A percentile compares a stretch with the other conserved stretches of the same genome.
phyloP scores from a whole-genome alignment of 345 rosid genomes.

The Pugionium cornutum region DNA sequence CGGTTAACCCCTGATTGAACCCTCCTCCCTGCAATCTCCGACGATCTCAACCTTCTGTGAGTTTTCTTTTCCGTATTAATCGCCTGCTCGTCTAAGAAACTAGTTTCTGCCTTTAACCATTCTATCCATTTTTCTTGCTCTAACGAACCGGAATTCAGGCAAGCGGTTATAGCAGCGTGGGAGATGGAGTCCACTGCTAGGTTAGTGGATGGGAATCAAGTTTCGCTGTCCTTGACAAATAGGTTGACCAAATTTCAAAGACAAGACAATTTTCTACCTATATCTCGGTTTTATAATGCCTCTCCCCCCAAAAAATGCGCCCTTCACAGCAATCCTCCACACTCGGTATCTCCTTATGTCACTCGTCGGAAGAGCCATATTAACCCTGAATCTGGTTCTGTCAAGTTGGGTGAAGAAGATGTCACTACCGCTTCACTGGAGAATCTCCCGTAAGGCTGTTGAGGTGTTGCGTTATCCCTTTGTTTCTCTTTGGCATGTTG shows the following conservation, averaged over 20 bases:
- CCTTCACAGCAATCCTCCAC: slow-evolving; percentile 32
- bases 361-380: slow-evolving; percentile 45
- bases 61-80: not conserved
- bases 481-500: slow-evolving; percentile 4
- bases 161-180: not conserved
- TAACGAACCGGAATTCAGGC: too few relatives aligned
- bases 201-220: slow-evolving; percentile 40
- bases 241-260: slow-evolving; percentile 34
- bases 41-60: slow-evolving; percentile 13
- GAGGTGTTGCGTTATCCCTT: slow-evolving; percentile 37
- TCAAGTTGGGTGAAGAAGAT: slow-evolving; percentile 40
- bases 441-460: slow-evolving; percentile 50
- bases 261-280: slow-evolving; percentile 26
- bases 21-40: not conserved
- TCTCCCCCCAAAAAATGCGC: slow-evolving; percentile 18
- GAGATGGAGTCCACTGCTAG: slow-evolving; percentile 45
- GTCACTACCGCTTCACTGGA: slow-evolving; percentile 28
- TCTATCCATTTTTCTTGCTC: too few relatives aligned
- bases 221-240: slow-evolving; percentile 42
- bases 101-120: too few relatives aligned
- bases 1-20: slow-evolving; percentile 33
- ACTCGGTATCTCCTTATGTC: slow-evolving; percentile 39
- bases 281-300: slow-evolving; percentile 23
- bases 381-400: slow-evolving; percentile 48
- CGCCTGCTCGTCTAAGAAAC: too few relatives aligned